Percentiles rank a stretch among this genome's conserved stretches.
phyloP scores from a whole-genome alignment of 2,329 filamentous ascomycete species.

The Colletotrichum euphorbiae region DNA sequence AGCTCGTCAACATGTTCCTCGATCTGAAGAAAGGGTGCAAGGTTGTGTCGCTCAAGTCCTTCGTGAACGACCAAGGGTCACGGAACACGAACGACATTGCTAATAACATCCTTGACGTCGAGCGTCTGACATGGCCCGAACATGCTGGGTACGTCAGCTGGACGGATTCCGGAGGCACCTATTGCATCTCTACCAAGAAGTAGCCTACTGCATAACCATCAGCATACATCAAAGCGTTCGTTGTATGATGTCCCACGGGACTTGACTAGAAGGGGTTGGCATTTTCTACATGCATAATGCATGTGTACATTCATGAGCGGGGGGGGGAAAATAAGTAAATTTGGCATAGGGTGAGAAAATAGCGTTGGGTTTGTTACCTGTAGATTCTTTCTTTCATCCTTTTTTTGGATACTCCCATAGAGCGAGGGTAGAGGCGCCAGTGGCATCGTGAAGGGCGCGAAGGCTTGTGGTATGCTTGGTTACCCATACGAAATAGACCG shows the following conservation, averaged over 20 bases:
- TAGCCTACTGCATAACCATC: conserved; percentile 45
- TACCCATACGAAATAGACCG: conserved; percentile 19
- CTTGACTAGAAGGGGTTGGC: conserved; percentile 20
- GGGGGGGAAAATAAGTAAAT: not conserved
- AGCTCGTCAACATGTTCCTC: conserved; percentile 87
- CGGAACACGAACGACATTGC: conserved; percentile 83
- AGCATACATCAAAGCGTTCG: conserved; percentile 42
- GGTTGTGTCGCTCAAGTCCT: conserved; percentile 92
- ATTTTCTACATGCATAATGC: not conserved
- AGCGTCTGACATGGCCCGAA: conserved; percentile 70
- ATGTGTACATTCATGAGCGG: conserved; percentile 21
- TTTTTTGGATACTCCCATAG: conserved; percentile 38
- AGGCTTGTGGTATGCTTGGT: not conserved
- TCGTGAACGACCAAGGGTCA: conserved; percentile 84
- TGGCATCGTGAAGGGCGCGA: not conserved
- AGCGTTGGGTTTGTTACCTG: conserved; percentile 40
- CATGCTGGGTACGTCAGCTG: conserved; percentile 82
- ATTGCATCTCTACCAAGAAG: conserved; percentile 89
- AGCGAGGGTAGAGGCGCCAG: conserved; percentile 17
- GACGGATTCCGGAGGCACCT: conserved; percentile 85
- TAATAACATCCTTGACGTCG: conserved; percentile 82
- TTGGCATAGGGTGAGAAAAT: conserved; percentile 32
- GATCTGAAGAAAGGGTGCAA: conserved; percentile 92
- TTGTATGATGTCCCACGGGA: conserved; percentile 38
- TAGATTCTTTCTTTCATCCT: conserved; percentile 28